Base-by-base conservation (phyloP, 2,329 filamentous ascomycete genomes). In the Didymella glomerata region DNA sequence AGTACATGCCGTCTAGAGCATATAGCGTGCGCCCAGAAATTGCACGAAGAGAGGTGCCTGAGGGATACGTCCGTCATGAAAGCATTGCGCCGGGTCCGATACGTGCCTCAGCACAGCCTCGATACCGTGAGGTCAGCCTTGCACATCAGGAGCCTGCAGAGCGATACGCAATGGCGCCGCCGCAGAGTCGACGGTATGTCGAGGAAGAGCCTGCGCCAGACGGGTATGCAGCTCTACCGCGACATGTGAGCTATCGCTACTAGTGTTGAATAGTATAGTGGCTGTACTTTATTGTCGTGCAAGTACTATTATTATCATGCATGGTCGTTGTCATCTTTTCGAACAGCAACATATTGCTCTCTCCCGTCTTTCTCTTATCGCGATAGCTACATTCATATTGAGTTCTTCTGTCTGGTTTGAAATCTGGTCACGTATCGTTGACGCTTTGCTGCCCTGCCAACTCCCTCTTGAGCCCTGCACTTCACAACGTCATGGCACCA, bases 91-190 rank as follows among this genome's bases (percentile, higher is more conserved):
- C 80, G 13, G 69, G 78, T 4, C 65, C 66, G 36, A 62, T 74
- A 16, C 66, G 73, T 40, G 69, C 69, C 11, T 70, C 73, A 36
- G 56, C 56, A 61, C 73, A 65, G 66, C 63, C 71, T 41, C 69
- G 79, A 66, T 76, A 75, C 63, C 65, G 71, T 52, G 70, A 76
- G 69, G 73, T 80, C 48, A 82, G 80, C 58, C 76, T 81, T 32
- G 71, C 78, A 57, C 79, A 68, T 16, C 71, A 67, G 48, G 74
- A 76, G 52, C 62, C 71, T 10, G 64, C 68, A 30, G 73, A 76
- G 45, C 74, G 73, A 4, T 77, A 72, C 46, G 62, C 70, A 11
- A 72, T 70, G 53, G 69, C 64, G 9, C 60, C 71, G 28, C 67
- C 70, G n/a, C 72, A 68, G 48, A 49, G 64, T 27, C 65, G 74